These are phyloP conservation scores for Oenanthe javanica DNA, from an alignment of 140 eudicot species.

Conservation along the genomic window DNA sequence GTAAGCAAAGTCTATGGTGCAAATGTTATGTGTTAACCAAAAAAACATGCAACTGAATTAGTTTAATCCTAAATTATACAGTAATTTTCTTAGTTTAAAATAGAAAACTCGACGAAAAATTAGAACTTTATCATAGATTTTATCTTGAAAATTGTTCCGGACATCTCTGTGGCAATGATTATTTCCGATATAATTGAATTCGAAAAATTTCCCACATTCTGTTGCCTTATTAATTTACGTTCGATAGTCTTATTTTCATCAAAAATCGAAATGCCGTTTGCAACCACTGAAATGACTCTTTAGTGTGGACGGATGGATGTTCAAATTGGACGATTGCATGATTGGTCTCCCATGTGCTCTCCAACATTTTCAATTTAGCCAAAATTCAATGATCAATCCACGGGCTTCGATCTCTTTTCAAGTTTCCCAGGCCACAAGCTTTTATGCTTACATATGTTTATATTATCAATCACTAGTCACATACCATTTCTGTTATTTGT, in stretches of 20 bases:
- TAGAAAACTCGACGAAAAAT: too few relatives aligned
- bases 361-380: neutral
- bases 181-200: neutral
- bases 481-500: slow-evolving; percentile 7
- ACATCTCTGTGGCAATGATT: too few relatives aligned
- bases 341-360: slow-evolving; percentile 16
- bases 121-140: too few relatives aligned
- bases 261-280: neutral
- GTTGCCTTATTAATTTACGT: too few relatives aligned
- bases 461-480: slow-evolving; percentile 9
- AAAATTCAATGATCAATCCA: slow-evolving; percentile 18
- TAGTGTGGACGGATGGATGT: neutral
- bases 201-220: neutral
- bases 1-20: neutral
- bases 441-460: neutral
- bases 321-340: neutral
- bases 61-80: too few relatives aligned
- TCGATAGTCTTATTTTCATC: neutral
- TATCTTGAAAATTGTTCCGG: too few relatives aligned
- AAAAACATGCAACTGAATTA: neutral
- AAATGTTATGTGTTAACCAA: neutral
- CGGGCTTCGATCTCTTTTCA: slow-evolving; percentile 8
- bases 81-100: too few relatives aligned
- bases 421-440: neutral
- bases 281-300: neutral